phyloP scores from a whole-genome alignment of 495 filamentous ascomycete species.

The Amorphotheca resinae region DNA sequence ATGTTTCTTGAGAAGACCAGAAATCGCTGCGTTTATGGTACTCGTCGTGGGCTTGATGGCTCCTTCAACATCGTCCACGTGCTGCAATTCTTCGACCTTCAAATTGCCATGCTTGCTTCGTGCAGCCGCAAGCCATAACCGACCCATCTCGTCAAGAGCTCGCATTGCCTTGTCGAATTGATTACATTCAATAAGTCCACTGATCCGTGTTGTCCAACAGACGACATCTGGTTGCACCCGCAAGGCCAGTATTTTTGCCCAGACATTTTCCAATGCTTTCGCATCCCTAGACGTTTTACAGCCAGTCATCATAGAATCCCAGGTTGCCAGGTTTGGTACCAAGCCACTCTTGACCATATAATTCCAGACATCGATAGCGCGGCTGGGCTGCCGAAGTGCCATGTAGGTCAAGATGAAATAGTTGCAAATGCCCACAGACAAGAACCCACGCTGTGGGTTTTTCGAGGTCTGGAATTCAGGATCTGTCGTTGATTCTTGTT shows the following conservation, averaged over 20 bases:
- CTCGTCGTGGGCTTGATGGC: conserved; percentile 37
- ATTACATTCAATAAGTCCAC: conserved; percentile 39
- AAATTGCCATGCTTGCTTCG: conserved; percentile 1
- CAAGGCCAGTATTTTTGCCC: conserved; percentile 40
- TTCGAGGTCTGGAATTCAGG: not conserved
- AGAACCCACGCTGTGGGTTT: not conserved
- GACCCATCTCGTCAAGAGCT: conserved; percentile 49
- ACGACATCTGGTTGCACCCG: conserved; percentile 39
- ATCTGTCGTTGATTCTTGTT: not conserved
- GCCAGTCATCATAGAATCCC: conserved; percentile 51
- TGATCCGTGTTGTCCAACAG: conserved; percentile 52
- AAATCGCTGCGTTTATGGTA: conserved; percentile 49
- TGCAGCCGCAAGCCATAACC: conserved; percentile 33
- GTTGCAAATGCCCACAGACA: conserved; percentile 32
- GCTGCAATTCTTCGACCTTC: conserved; percentile 3
- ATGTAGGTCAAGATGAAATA: conserved; percentile 42
- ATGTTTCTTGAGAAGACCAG: conserved; percentile 33
- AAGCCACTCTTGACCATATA: conserved; percentile 37
- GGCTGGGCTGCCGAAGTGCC: conserved; percentile 31
- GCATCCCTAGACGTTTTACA: conserved; percentile 35
- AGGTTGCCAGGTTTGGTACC: conserved; percentile 41
- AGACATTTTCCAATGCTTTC: conserved; percentile 41
- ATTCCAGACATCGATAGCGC: conserved; percentile 46
- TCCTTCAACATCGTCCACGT: conserved; percentile 22
- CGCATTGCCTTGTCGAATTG: conserved; percentile 34